phyloP scores from a whole-genome alignment of 148 eudicot genomes.

The Camellia japonica region DNA sequence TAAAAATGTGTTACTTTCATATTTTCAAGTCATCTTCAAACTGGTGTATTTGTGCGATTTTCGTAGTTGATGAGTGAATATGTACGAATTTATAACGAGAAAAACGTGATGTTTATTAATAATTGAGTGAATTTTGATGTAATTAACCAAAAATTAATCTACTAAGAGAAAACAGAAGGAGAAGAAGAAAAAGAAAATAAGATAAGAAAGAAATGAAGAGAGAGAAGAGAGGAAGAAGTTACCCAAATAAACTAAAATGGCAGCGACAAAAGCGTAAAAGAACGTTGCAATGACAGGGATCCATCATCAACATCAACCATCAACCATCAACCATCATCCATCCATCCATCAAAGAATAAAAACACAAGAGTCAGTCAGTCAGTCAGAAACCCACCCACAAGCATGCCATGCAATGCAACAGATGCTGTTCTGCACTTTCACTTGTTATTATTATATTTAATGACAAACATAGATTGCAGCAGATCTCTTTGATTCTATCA shows the following conservation, averaged over 20 bases:
- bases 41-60: too few species aligned
- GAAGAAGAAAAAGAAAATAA: neutral
- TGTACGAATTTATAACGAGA: too few species aligned
- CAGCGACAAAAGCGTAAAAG: slow-evolving; percentile 44
- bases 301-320: neutral
- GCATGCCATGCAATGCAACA: neutral
- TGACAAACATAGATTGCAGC: slow-evolving; percentile 27
- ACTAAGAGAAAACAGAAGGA: too few species aligned
- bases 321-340: too few species aligned
- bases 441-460: neutral
- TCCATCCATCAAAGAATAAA: slow-evolving; percentile 24
- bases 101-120: too few species aligned
- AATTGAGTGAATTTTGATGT: too few species aligned
- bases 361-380: slow-evolving; percentile 40
- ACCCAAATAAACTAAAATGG: slow-evolving; percentile 84
- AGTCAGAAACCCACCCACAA: slow-evolving; percentile 16
- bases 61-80: too few species aligned
- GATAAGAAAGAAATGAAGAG: neutral
- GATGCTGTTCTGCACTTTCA: too few species aligned
- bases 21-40: too few species aligned
- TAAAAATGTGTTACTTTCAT: too few species aligned
- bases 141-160: too few species aligned
- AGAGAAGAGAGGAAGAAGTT: slow-evolving; percentile 22
- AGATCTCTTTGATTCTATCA: slow-evolving; percentile 40
- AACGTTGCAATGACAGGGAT: slow-evolving; percentile 46